A percentile compares a stretch with the other conserved stretches of the same genome.
These are phyloP conservation scores for Xylariales sp. DNA, from an alignment of 2,329 filamentous ascomycete genomes.

Conservation along the genomic window DNA sequence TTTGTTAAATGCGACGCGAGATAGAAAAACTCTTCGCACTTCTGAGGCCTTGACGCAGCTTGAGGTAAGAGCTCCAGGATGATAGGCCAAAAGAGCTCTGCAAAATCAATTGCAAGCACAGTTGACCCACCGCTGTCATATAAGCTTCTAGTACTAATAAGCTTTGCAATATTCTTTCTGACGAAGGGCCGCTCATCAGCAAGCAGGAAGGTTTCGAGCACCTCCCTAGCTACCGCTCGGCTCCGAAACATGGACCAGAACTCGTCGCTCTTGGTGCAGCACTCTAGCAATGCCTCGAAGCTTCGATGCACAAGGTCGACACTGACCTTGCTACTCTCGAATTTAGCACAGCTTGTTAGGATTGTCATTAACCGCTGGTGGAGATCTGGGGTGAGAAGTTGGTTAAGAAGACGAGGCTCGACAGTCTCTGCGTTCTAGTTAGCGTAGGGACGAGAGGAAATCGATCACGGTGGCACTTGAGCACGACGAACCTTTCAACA, in stretches of 20 bases:
- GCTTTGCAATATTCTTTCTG: constrained; percentile 51
- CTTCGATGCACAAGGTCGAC: constrained; percentile 51
- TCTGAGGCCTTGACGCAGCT: constrained; percentile 49
- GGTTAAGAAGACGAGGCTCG: constrained; percentile 36
- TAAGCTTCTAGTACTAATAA: constrained; percentile 47
- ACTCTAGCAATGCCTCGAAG: constrained; percentile 56
- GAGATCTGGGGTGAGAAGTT: constrained; percentile 43
- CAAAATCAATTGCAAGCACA: constrained; percentile 54
- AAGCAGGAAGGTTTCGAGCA: constrained; percentile 54
- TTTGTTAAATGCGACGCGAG: constrained; percentile 46
- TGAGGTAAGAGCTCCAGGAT: constrained; percentile 52
- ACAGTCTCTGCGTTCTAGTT: constrained; percentile 44
- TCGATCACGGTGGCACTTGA: neutral
- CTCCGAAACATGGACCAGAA: constrained; percentile 56
- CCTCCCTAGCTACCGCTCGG: constrained; percentile 43
- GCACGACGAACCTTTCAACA: constrained; percentile 62
- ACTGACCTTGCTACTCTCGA: constrained; percentile 43
- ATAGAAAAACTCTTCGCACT: constrained; percentile 57
- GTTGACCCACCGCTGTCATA: constrained; percentile 42
- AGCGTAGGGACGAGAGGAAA: constrained; percentile 28
- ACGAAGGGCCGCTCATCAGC: constrained; percentile 52
- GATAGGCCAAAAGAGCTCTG: constrained; percentile 61
- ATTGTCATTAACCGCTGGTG: constrained; percentile 44
- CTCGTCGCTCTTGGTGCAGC: constrained; percentile 51
- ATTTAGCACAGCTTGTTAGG: constrained; percentile 39